A percentile compares a stretch with the other conserved stretches of the same genome.
These are phyloP conservation scores for Vitis riparia DNA, from an alignment of 164 flowering plant species.

Conservation along the genomic window DNA sequence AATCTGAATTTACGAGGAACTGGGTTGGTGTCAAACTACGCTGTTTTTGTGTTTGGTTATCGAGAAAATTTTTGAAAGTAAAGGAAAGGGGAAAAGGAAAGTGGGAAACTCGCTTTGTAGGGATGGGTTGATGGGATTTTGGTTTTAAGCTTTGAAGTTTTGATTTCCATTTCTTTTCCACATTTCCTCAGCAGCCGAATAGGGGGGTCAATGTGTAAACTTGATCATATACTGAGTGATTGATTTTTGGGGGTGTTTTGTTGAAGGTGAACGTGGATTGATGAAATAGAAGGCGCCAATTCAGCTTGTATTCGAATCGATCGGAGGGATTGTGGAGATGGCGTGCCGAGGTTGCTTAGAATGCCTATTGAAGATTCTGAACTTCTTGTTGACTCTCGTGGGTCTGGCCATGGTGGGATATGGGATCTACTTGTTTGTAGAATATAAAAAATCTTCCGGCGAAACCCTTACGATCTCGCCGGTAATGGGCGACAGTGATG, in stretches of 20 bases:
- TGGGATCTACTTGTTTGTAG: constrained; percentile 72
- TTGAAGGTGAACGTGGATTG: constrained; percentile 5
- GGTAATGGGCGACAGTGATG: constrained; percentile 8
- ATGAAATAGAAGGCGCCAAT: constrained; percentile 17
- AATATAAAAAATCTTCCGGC: constrained; percentile 31
- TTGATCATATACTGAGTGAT: background rate
- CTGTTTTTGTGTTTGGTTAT: background rate
- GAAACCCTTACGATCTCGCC: constrained; percentile 16
- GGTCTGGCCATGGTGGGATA: constrained; percentile 81
- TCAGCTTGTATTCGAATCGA: constrained; percentile 8
- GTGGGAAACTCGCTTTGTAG: no score
- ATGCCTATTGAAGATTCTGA: constrained; percentile 68
- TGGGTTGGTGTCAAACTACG: background rate
- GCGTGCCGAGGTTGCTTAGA: constrained; percentile 29
- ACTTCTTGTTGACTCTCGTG: constrained; percentile 56
- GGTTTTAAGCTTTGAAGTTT: no score
- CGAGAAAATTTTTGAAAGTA: background rate
- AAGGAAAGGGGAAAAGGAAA: background rate
- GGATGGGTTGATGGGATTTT: no score
- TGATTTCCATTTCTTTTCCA: background rate
- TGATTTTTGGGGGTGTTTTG: background rate
- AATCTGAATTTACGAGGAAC: background rate
- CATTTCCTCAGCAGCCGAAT: background rate
- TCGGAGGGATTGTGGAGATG: constrained; percentile 40
- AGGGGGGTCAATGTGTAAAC: background rate